These are phyloP conservation scores for Candida incommunis DNA, from an alignment of 805 yeast genomes.

Conservation along the genomic window DNA sequence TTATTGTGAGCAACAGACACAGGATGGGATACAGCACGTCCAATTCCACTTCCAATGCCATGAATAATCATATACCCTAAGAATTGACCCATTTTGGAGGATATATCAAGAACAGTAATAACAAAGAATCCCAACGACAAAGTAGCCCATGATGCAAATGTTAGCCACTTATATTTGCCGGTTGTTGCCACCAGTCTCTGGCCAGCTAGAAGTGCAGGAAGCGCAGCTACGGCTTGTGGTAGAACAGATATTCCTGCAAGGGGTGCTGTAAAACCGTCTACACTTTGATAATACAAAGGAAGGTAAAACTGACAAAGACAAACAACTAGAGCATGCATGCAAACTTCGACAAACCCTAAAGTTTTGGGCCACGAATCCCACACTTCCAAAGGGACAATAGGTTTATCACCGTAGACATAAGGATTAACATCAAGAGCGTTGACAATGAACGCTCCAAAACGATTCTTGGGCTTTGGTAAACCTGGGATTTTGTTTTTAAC, in stretches of 20 bases:
- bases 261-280: background rate
- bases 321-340: background rate
- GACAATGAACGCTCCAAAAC: background rate
- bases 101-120: background rate
- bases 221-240: background rate
- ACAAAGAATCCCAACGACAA: background rate
- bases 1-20: background rate
- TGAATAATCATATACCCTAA: background rate
- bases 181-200: background rate
- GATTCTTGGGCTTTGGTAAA: background rate
- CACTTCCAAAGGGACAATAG: background rate
- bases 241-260: background rate
- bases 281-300: background rate
- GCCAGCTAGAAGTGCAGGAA: background rate
- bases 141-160: background rate
- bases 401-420: background rate
- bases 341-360: conserved; percentile 1
- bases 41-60: background rate
- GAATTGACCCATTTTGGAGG: background rate
- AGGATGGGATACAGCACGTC: background rate
- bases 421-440: background rate
- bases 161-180: background rate
- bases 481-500: background rate
- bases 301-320: background rate
- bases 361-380: background rate